Base-by-base conservation (phyloP, 2,329 filamentous ascomycete species). In the Aspergillus viridinutans region DNA sequence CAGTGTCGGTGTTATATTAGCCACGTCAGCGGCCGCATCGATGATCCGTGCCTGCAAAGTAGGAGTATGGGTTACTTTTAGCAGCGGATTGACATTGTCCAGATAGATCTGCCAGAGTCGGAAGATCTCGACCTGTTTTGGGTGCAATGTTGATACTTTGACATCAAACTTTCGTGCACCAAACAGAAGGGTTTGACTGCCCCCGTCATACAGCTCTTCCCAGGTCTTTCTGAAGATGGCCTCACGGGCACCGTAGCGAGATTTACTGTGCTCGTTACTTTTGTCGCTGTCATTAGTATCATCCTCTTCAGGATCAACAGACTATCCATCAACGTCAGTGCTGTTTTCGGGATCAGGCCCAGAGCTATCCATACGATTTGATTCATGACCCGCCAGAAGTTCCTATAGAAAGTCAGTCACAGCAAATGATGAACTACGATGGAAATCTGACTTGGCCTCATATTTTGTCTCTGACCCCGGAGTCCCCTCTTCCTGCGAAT, bases 31-130 rank as follows among this genome's bases (percentile, higher is more conserved):
- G 38, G 81, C 81, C 7, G 85, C 85, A 56, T 86, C 83, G 52
- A 90, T 82, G 42, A 90, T 81, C 53, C 81, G 81, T n/a, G 74
- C 76, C 67, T 90, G 86, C 1, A 89, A 73, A 1, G 81, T 88
- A 0, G 86, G 85, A 0, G 84, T 82, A 65, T 90, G 87, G 0
- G 84, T 86, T 55, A 90, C 78, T 65, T 89, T 90, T 49, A 89
- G 76, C 5, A 90, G 68, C 0, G 87, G 85, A 62, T 90, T 85
- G 62, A 90, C 83, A 64, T 89, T 89, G 60, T 85, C 82, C 45
- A 90, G 79, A 66, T 88, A 90, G 17, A 84, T 79, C 70, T 89
- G 86, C 87, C 87, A 90, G 9, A 75, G 65, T 35, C 59, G 61
- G 55, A 75, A 71, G 8, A 87, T 61, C 83, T 90, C 84, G 12